These are phyloP conservation scores for Rhynchospora tenuis DNA, from an alignment of 176 grass and related monocot species.

Conservation along the genomic window DNA sequence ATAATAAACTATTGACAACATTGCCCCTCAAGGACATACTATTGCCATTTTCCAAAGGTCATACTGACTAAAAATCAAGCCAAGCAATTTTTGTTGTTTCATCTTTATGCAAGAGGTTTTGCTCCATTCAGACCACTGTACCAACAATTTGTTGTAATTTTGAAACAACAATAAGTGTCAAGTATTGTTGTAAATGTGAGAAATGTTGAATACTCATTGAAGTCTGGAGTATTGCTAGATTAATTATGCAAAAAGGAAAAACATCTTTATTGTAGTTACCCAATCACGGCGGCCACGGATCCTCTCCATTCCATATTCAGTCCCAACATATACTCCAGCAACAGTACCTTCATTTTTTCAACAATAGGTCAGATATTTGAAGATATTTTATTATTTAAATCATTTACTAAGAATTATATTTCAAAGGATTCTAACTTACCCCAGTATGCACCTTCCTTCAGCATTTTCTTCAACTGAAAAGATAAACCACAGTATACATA, in stretches of 20 bases:
- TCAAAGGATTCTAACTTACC: constrained; percentile 30
- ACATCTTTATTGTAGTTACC: constrained; percentile 39
- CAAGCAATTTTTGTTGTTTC: background rate
- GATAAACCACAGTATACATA: background rate
- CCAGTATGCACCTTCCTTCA: constrained; percentile 78
- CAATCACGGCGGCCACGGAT: constrained; percentile 52
- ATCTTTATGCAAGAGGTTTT: too few species aligned
- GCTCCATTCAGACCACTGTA: background rate
- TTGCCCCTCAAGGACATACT: background rate
- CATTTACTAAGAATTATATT: background rate
- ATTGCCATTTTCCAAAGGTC: background rate
- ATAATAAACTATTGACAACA: background rate
- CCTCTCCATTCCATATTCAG: constrained; percentile 68
- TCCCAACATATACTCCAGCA: constrained; percentile 69
- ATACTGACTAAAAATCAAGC: background rate
- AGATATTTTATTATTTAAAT: background rate
- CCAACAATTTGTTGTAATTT: background rate
- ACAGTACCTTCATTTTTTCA: constrained; percentile 39
- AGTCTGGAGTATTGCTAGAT: background rate
- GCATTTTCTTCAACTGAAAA: constrained; percentile 73
- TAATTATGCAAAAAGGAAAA: background rate
- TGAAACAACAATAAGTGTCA: background rate
- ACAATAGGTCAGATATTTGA: background rate
- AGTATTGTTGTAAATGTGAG: background rate
- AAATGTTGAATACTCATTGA: background rate